A percentile compares a stretch with the other conserved stretches of the same genome.
Conservation (phyloP, 805 yeast species). For the Yarrowia bubula region DNA sequence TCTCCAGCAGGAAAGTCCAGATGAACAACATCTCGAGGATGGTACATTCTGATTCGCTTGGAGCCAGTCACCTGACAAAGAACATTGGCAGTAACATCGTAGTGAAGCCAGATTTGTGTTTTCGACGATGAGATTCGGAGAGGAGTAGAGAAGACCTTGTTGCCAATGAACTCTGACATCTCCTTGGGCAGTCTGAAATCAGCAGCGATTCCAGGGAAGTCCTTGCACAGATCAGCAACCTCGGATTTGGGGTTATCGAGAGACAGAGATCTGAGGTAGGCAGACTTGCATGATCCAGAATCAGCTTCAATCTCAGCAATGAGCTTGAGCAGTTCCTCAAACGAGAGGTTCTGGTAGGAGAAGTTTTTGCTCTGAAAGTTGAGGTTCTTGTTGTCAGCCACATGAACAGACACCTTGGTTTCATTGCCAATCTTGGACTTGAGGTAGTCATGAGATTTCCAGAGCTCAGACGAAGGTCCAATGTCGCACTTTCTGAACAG, state of each 20-base stretch:
- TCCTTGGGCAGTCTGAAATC: constrained; percentile 39
- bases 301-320: constrained; percentile 30
- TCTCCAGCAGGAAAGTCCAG: constrained; percentile 39
- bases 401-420: constrained; percentile 37
- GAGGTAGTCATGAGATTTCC: constrained; percentile 39
- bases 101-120: constrained; percentile 42
- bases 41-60: constrained; percentile 40
- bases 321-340: constrained; percentile 36
- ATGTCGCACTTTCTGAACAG: constrained; percentile 34
- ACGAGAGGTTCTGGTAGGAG: constrained; percentile 35
- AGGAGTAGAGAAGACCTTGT: constrained; percentile 39
- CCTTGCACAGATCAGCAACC: constrained; percentile 37
- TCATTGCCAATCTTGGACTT: constrained; percentile 35
- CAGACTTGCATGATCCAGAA: background rate
- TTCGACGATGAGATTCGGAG: constrained; percentile 40
- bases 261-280: constrained; percentile 38
- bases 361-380: constrained; percentile 41
- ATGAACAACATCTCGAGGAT: constrained; percentile 39
- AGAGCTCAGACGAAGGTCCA: constrained; percentile 36
- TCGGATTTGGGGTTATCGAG: constrained; percentile 36
- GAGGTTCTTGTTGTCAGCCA: constrained; percentile 32
- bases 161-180: constrained; percentile 29
- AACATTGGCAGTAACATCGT: constrained; percentile 42
- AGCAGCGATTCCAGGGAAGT: constrained; percentile 37
- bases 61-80: constrained; percentile 41